Base-by-base conservation (phyloP, 1,284 basidiomycete species). In the Ceratobasidium sp. region DNA sequence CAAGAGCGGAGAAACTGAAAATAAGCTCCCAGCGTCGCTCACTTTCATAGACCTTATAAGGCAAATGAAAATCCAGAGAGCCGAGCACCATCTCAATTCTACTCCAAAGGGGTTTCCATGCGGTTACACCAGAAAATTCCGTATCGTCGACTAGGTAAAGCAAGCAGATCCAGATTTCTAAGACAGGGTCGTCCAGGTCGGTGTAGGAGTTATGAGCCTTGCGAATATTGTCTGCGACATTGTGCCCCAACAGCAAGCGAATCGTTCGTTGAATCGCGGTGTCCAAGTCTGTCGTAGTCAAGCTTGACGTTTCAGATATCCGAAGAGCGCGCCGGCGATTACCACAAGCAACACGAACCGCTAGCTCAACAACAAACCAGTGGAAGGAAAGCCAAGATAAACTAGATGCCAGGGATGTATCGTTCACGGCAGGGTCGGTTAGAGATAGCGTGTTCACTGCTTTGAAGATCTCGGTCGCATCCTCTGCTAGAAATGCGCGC, bases 331-430 rank as follows among this genome's bases (percentile, higher is more conserved):
- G 44, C 17, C 64, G 42, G 38, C 62, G 42, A 54, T 46, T 61
- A 38, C 75, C 33, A 23, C 40, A 26, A 52, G 46, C 78, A 9
- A 79, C 46, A 10, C 90, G 87, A 50, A 85, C 85, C 1, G 88
- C 85, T 4, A 92, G 80, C 81, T 94, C 93, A 28, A 94, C 84
- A 0, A 88, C 82, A 78, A 91, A 90, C 91, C 92, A 94, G 50
- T 88, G 87, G 26, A 88, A 80, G 1, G 85, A 82, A 44, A 94
- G 82, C 71, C 71, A 75, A 13, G 40, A 5, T 15, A 26, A 12
- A 20, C 33, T 65, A 10, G 71, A 74, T 17, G 42, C 57, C 33
- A 61, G 20, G 17, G 59, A 61, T 6, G 42, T 44, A 48, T 74
- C 70, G 52, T 52, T 74, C 23, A 74, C 12, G 7, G 70, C 70